Conservation (phyloP, 306 rosid species). For the Carpinus fangiana region DNA sequence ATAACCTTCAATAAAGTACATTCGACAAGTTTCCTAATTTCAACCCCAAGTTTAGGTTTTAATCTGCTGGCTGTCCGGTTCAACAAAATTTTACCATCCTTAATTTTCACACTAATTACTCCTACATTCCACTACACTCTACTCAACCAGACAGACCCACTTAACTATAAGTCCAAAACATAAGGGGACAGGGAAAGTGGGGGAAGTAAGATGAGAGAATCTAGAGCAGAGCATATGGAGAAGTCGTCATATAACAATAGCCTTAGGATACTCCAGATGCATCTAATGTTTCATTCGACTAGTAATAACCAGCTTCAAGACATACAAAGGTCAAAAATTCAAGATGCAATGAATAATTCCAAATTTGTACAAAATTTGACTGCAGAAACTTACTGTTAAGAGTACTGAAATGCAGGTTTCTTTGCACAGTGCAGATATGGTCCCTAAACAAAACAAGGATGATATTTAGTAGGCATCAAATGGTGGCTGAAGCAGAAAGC, state of each 20-base stretch:
- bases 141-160: background rate
- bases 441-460: slow-evolving; percentile 60
- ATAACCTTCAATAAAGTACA: too few relatives aligned
- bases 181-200: background rate
- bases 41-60: background rate
- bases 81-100: background rate
- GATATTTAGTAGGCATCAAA: slow-evolving; percentile 27
- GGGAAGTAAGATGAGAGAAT: background rate
- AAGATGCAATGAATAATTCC: background rate
- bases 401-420: slow-evolving; percentile 79
- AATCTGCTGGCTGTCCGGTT: background rate
- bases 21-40: too few relatives aligned
- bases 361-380: background rate
- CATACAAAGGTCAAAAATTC: background rate
- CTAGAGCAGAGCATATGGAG: background rate
- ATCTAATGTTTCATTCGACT: background rate
- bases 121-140: background rate
- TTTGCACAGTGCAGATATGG: slow-evolving; percentile 79
- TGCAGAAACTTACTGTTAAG: slow-evolving; percentile 69
- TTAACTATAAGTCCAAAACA: background rate
- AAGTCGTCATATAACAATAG: background rate
- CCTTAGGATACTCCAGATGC: background rate
- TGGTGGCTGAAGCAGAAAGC: slow-evolving; percentile 25
- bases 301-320: slow-evolving; percentile 3
- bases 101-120: background rate